These are phyloP conservation scores for Rhizoclosmatium globosum DNA, from an alignment of 192 early-diverging fungal species.

Conservation along the genomic window DNA sequence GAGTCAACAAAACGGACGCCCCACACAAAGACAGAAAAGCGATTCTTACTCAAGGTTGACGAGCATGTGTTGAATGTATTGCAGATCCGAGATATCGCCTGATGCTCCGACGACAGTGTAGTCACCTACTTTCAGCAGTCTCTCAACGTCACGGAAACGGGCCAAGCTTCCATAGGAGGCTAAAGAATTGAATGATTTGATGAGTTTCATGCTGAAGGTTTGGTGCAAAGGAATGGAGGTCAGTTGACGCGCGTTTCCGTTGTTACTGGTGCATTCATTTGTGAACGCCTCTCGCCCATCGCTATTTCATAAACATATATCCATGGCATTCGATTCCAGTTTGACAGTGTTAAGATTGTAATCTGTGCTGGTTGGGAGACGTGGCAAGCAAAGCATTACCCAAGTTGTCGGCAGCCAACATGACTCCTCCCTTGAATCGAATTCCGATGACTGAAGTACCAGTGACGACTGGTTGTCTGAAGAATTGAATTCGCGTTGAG, in stretches of 20 bases:
- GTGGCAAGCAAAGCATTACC: constrained; percentile 48
- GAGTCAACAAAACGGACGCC: not conserved
- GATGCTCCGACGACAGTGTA: constrained; percentile 89
- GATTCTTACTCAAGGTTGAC: constrained; percentile 33
- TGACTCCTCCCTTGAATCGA: constrained; percentile 96
- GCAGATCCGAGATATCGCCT: constrained; percentile 95
- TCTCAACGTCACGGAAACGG: constrained; percentile 88
- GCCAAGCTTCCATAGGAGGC: constrained; percentile 95
- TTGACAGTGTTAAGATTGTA: too few species aligned
- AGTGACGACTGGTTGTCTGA: constrained; percentile 83
- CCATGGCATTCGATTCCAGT: too few species aligned
- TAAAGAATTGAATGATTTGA: constrained; percentile 16
- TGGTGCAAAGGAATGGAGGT: too few species aligned
- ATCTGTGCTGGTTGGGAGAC: too few species aligned
- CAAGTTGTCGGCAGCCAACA: constrained; percentile 95
- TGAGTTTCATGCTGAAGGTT: too few species aligned
- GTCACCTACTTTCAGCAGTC: constrained; percentile 80
- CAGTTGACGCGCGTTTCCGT: too few species aligned
- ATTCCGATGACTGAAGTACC: constrained; percentile 94
- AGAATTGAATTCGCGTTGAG: not conserved
- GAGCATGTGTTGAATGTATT: constrained; percentile 87
- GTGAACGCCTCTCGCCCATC: too few species aligned
- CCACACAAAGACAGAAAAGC: not conserved
- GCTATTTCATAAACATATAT: too few species aligned
- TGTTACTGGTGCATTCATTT: too few species aligned